Evolutionary conservation across 2,329 filamentous ascomycete genomes (phyloP).

Genomic region (Harringtonia lauricola): DNA sequence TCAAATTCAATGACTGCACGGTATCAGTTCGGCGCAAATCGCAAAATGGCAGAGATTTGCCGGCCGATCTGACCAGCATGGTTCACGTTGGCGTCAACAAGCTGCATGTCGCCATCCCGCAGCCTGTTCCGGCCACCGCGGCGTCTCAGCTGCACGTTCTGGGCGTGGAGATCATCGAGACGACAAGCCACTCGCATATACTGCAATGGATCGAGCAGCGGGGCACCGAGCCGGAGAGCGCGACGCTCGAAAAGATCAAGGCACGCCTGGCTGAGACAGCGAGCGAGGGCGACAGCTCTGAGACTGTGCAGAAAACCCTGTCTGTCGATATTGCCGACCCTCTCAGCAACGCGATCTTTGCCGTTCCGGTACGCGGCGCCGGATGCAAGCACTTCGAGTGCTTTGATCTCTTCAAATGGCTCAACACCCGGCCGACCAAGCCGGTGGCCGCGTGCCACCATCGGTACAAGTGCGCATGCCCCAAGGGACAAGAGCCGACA

Average conservation of each 20-base stretch:
- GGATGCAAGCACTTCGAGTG: constrained; percentile 72
- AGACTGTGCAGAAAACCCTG: constrained; percentile 45
- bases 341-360: constrained; percentile 53
- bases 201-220: constrained; percentile 25
- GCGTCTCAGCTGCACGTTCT: constrained; percentile 28
- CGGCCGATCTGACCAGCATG: constrained; percentile 59
- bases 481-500: constrained; percentile 32
- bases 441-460: constrained; percentile 20
- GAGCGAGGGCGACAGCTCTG: constrained; percentile 51
- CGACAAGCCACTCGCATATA: constrained; percentile 34
- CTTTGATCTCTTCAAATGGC: constrained; percentile 78
- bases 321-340: constrained; percentile 56
- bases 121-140: constrained; percentile 10
- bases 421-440: constrained; percentile 51
- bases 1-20: constrained; percentile 53
- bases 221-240: constrained; percentile 28
- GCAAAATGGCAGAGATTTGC: constrained; percentile 65
- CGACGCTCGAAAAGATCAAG: constrained; percentile 48
- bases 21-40: constrained; percentile 52
- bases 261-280: constrained; percentile 23
- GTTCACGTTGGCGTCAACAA: constrained; percentile 50
- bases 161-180: constrained; percentile 59
- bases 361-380: constrained; percentile 58
- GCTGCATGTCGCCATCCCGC: constrained; percentile 39
- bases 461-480: constrained; percentile 24